Conservation (phyloP, 495 filamentous ascomycete genomes). For the Oidiodendron maius region DNA sequence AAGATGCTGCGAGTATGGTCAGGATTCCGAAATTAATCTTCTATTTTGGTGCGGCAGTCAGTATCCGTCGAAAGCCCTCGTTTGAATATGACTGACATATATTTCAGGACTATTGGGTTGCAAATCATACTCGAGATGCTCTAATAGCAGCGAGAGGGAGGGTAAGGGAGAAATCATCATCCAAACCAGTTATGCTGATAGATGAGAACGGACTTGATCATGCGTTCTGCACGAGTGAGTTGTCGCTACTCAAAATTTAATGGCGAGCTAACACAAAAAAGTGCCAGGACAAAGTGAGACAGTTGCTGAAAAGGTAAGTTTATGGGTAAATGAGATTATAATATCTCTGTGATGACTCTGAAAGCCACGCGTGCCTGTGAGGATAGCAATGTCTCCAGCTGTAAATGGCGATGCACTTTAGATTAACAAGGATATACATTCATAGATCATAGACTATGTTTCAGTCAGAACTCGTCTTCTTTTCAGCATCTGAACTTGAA, state of each 20-base stretch:
- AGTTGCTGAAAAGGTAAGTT: conserved; percentile 60
- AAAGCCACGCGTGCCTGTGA: no score
- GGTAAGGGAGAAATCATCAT: conserved; percentile 23
- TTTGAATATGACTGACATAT: not conserved
- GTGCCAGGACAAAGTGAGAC: conserved; percentile 50
- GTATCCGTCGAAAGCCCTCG: not conserved
- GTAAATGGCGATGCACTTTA: no score
- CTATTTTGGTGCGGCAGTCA: conserved; percentile 60
- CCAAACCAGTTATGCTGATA: conserved; percentile 63
- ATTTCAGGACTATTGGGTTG: conserved; percentile 72
- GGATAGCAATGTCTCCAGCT: no score
- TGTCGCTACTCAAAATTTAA: not conserved
- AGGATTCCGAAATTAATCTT: conserved; percentile 58
- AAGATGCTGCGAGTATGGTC: conserved; percentile 26
- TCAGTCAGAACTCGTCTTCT: no score
- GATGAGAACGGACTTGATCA: conserved; percentile 71
- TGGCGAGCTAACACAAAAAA: not conserved
- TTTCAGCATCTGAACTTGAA: no score
- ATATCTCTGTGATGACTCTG: no score
- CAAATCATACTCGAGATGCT: conserved; percentile 63
- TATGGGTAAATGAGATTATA: conserved; percentile 54
- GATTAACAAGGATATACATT: no score
- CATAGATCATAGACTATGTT: no score
- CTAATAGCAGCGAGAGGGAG: conserved; percentile 52
- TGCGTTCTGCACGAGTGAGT: conserved; percentile 75